A percentile compares a stretch with the other conserved stretches of the same genome.
These are phyloP conservation scores for Mortierella sp. DNA, from an alignment of 371 early-diverging fungal genomes.

Conservation along the genomic window DNA sequence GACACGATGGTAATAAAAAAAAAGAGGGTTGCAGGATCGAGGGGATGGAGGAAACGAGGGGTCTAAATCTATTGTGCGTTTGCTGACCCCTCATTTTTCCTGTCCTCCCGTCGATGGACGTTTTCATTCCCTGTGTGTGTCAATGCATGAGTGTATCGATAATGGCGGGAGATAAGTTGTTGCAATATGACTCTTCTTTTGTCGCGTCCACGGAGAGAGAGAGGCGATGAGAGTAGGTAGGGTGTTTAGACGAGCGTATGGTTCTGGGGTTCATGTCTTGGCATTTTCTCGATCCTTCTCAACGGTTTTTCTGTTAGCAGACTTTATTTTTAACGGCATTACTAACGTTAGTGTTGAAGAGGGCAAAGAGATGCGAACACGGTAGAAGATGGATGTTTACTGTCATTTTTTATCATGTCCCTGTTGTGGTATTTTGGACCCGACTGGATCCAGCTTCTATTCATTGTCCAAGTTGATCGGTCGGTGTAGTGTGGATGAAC, in stretches of 20 bases:
- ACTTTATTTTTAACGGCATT: slow-evolving; percentile 3
- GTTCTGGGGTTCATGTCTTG: background rate
- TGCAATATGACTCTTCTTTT: background rate
- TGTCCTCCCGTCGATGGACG: background rate
- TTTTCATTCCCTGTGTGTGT: background rate
- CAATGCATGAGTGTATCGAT: background rate
- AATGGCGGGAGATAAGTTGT: background rate
- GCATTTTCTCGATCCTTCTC: slow-evolving; percentile 5
- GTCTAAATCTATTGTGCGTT: background rate
- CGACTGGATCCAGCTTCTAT: background rate
- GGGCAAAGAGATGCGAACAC: background rate
- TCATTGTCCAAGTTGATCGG: background rate
- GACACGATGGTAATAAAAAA: background rate
- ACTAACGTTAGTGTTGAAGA: background rate
- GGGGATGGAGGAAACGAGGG: background rate
- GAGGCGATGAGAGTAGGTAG: too few relatives aligned
- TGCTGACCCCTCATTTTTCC: background rate
- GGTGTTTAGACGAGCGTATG: background rate
- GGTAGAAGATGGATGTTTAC: background rate
- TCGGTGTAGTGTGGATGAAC: background rate
- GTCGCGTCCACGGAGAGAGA: background rate
- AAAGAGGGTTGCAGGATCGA: background rate
- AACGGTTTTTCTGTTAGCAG: background rate
- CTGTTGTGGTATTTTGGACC: slow-evolving; percentile 3
- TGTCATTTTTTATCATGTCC: background rate